These are phyloP conservation scores for Bipolaris gigantea DNA, from an alignment of 2,329 filamentous ascomycete species.

Conservation along the genomic window DNA sequence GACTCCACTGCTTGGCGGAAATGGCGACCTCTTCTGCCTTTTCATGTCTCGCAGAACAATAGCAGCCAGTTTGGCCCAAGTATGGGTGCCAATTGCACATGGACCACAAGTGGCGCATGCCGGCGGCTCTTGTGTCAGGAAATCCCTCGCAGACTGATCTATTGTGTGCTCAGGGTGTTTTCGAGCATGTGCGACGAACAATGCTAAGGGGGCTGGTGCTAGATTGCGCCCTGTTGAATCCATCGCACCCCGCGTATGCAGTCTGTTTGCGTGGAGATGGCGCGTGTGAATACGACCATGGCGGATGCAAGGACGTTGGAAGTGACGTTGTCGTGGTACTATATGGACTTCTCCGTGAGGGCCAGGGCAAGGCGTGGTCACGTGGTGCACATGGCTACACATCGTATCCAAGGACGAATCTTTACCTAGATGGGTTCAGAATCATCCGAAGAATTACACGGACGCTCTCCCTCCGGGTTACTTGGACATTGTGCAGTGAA, in stretches of 20 bases:
- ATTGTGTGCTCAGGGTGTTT: not conserved
- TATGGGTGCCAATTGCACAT: not conserved
- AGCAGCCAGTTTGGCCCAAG: constrained; percentile 11
- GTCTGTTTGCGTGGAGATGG: not conserved
- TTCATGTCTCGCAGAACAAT: constrained; percentile 18
- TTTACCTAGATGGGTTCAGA: too few species aligned
- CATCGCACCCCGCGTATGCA: too few species aligned
- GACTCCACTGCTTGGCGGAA: constrained; percentile 18
- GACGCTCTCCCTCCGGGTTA: too few species aligned
- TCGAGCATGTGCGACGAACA: not conserved
- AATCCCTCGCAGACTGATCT: not conserved
- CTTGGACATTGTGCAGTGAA: too few species aligned
- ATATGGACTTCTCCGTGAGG: not conserved
- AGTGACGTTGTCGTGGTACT: not conserved
- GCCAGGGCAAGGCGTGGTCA: not conserved
- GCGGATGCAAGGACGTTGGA: not conserved
- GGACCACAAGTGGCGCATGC: not conserved
- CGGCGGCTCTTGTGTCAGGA: not conserved
- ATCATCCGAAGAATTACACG: too few species aligned
- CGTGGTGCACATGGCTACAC: not conserved
- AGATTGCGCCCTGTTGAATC: not conserved
- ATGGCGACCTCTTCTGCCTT: constrained; percentile 12
- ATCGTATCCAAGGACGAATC: too few species aligned
- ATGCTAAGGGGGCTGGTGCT: not conserved
- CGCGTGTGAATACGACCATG: not conserved